Conservation (phyloP, 2,329 filamentous ascomycete species). For the Aspergillus sp. region DNA sequence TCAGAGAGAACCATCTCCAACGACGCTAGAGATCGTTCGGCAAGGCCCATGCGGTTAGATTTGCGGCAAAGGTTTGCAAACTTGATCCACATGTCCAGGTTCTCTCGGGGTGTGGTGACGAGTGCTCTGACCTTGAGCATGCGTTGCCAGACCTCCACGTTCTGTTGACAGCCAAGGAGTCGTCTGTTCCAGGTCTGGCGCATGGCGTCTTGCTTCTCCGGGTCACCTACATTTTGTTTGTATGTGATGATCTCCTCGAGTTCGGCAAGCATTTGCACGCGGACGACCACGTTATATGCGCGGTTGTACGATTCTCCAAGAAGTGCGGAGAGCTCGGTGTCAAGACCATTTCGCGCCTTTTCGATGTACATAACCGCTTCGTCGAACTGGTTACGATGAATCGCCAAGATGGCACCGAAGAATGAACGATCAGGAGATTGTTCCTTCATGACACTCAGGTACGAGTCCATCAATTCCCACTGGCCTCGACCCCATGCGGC, state of each 20-base stretch:
- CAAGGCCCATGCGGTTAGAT: conserved; percentile 87
- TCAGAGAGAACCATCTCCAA: conserved; percentile 70
- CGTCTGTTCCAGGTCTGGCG: conserved; percentile 93
- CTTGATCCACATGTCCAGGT: conserved; percentile 99
- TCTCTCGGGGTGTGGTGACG: conserved; percentile 87
- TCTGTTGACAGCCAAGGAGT: conserved; percentile 90
- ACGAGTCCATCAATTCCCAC: conserved; percentile 98
- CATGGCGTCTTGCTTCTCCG: conserved; percentile 86
- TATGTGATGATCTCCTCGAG: conserved; percentile 97
- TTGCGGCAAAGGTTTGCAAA: conserved; percentile 98
- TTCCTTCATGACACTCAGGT: conserved; percentile 91
- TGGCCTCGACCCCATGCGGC: conserved; percentile 95
- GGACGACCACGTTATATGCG: conserved; percentile 95
- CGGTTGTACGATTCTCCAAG: conserved; percentile 98
- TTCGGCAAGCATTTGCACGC: conserved; percentile 98
- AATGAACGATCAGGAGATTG: conserved; percentile 93
- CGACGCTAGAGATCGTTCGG: conserved; percentile 90
- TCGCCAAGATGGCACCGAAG: conserved; percentile 91
- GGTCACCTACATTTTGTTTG: conserved; percentile 80
- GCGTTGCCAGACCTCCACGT: conserved; percentile 96
- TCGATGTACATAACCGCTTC: conserved; percentile 87
- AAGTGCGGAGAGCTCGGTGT: conserved; percentile 91
- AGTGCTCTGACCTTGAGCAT: conserved; percentile 94
- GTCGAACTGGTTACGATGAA: conserved; percentile 93
- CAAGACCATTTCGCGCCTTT: conserved; percentile 86